Conservation (phyloP, 2,329 filamentous ascomycete species). For the Colletotrichum lini region DNA sequence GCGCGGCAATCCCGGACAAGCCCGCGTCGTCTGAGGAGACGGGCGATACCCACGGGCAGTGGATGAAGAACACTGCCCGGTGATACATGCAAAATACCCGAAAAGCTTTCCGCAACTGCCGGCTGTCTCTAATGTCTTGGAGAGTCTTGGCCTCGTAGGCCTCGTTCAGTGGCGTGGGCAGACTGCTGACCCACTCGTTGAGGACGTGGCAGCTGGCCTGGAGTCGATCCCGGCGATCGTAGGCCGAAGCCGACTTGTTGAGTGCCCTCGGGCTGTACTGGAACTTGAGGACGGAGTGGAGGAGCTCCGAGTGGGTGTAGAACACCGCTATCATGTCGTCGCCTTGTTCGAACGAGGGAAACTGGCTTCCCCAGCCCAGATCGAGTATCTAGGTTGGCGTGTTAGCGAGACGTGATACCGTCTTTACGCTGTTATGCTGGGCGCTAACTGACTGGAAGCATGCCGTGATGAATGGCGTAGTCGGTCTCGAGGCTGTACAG, state of each 20-base stretch:
- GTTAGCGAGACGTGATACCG: not conserved
- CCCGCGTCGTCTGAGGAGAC: constrained; percentile 5
- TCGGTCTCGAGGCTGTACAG: constrained; percentile 33
- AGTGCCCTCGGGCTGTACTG: constrained; percentile 34
- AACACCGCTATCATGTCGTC: constrained; percentile 33
- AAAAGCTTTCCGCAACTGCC: constrained; percentile 20
- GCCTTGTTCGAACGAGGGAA: constrained; percentile 25
- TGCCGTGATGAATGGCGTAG: constrained; percentile 33
- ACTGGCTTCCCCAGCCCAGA: constrained; percentile 20
- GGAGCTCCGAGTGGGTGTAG: constrained; percentile 33
- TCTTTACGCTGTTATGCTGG: too few relatives aligned
- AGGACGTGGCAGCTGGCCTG: constrained; percentile 34
- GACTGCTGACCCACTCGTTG: constrained; percentile 21
- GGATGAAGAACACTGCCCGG: constrained; percentile 22
- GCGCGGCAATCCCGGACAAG: not conserved
- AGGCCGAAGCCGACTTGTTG: constrained; percentile 13
- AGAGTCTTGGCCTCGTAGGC: constrained; percentile 22
- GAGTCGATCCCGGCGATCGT: constrained; percentile 24
- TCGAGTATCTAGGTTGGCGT: constrained; percentile 18
- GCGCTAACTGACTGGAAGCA: constrained; percentile 29
- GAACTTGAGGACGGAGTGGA: constrained; percentile 29
- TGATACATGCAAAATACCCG: constrained; percentile 40
- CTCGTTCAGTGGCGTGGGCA: constrained; percentile 24
- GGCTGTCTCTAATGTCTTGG: constrained; percentile 19
- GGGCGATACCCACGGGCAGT: constrained; percentile 32